phyloP scores from a whole-genome alignment of 208 protist species.

The Borovskyia barvae region DNA sequence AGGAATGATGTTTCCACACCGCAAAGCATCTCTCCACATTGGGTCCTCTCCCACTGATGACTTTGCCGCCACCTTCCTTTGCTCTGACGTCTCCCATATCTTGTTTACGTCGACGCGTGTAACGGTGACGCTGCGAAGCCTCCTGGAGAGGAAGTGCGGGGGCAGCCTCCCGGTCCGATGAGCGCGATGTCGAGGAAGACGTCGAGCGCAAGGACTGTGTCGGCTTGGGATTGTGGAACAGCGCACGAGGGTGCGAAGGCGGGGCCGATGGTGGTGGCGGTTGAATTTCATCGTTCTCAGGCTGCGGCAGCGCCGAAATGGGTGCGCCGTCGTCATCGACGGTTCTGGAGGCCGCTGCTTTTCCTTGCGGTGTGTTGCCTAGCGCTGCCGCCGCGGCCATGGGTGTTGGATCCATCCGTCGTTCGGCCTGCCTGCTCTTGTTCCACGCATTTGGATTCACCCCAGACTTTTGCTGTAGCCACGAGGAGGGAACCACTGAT shows the following conservation, averaged over 20 bases:
- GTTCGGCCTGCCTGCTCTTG: neutral
- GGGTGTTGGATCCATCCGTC: neutral
- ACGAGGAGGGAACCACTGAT: conserved; percentile 12
- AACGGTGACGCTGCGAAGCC: neutral
- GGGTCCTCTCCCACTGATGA: too few species aligned
- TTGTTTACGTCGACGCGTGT: too few species aligned
- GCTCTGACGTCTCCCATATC: too few species aligned
- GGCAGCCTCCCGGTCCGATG: neutral
- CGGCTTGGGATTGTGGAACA: conserved; percentile 5
- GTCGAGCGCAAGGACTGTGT: neutral
- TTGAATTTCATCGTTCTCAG: too few species aligned
- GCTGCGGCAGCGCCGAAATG: neutral
- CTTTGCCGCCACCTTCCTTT: too few species aligned
- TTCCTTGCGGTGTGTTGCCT: neutral
- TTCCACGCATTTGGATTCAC: neutral
- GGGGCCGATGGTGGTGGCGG: conserved; percentile 5
- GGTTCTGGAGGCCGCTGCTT: neutral
- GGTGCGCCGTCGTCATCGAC: neutral
- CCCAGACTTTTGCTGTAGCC: neutral
- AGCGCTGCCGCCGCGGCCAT: neutral
- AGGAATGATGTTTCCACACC: conserved; percentile 67
- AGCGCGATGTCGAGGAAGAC: neutral
- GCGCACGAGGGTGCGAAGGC: conserved; percentile 2
- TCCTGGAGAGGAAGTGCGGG: conserved; percentile 14
- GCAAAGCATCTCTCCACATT: too few species aligned